These are phyloP conservation scores for Ganoderma sp. DNA, from an alignment of 1,284 basidiomycete genomes.

Conservation along the genomic window DNA sequence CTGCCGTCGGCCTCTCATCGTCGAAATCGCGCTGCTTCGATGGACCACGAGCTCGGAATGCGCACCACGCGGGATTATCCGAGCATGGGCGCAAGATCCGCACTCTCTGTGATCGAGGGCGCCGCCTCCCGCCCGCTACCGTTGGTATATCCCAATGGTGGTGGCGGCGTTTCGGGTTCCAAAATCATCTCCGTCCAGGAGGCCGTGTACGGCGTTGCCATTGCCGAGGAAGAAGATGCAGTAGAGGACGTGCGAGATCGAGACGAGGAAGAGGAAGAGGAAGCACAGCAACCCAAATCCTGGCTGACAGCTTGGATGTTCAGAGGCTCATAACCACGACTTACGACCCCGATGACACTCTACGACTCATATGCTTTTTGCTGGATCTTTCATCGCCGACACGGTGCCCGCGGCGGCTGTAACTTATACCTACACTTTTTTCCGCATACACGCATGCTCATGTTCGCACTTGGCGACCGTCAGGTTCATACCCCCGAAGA, in stretches of 20 bases:
- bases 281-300: conserved; percentile 52
- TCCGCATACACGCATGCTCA: conserved; percentile 17
- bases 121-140: conserved; percentile 32
- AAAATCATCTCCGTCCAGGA: conserved; percentile 53
- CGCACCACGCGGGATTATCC: conserved; percentile 42
- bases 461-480: conserved; percentile 10
- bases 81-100: conserved; percentile 44
- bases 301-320: conserved; percentile 73
- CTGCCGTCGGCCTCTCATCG: conserved; percentile 44
- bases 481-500: conserved; percentile 31
- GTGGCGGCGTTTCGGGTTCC: conserved; percentile 5
- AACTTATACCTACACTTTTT: conserved; percentile 31
- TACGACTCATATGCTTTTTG: conserved; percentile 18
- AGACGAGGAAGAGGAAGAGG: conserved; percentile 59
- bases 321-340: conserved; percentile 38
- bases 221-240: conserved; percentile 69
- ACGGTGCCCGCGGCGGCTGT: conserved; percentile 6
- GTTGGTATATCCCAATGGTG: conserved; percentile 11
- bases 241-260: conserved; percentile 53
- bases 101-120: conserved; percentile 45
- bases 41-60: conserved; percentile 46
- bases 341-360: conserved; percentile 25
- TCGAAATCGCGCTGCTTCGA: conserved; percentile 38
- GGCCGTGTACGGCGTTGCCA: conserved; percentile 67
- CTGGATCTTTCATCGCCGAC: conserved; percentile 15